Conservation (phyloP, 345 rosid species). For the Pseudoturritis turrita region DNA sequence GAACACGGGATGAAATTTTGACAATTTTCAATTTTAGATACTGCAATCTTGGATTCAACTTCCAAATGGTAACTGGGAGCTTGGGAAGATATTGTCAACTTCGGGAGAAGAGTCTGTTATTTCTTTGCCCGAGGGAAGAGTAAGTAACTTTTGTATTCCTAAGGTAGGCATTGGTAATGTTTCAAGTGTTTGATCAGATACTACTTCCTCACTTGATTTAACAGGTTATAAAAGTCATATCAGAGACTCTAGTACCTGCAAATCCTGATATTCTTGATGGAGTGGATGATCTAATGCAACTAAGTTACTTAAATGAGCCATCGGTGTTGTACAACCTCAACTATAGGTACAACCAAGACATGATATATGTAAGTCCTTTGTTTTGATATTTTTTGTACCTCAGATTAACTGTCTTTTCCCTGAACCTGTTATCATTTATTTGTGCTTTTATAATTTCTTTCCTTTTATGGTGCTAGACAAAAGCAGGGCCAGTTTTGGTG, state of each 20-base stretch:
- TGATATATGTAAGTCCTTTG: conserved; percentile 82
- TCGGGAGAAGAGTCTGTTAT: conserved; percentile 65
- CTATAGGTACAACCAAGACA: conserved; percentile 79
- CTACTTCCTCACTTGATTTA: neutral
- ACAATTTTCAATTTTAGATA: conserved; percentile 49
- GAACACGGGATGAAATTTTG: conserved; percentile 1
- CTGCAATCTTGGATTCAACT: conserved; percentile 87
- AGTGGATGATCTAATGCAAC: conserved; percentile 96
- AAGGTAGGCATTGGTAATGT: conserved; percentile 1
- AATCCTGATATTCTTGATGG: conserved; percentile 99
- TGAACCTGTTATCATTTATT: conserved; percentile 4
- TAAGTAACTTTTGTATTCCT: conserved; percentile 36
- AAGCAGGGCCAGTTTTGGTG: conserved; percentile 97
- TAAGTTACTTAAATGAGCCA: conserved; percentile 97
- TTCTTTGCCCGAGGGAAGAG: conserved; percentile 74
- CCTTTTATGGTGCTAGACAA: conserved; percentile 55
- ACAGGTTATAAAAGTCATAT: conserved; percentile 65
- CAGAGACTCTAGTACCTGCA: conserved; percentile 74
- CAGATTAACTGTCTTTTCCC: neutral
- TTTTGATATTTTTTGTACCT: neutral
- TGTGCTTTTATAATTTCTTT: conserved; percentile 4
- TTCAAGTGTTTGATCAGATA: conserved; percentile 16
- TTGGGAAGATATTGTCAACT: conserved; percentile 64
- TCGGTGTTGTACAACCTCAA: conserved; percentile 89
- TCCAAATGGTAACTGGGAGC: conserved; percentile 85